Base-by-base conservation (phyloP, 305 asterid genomes). In the Solanum hybrid region DNA sequence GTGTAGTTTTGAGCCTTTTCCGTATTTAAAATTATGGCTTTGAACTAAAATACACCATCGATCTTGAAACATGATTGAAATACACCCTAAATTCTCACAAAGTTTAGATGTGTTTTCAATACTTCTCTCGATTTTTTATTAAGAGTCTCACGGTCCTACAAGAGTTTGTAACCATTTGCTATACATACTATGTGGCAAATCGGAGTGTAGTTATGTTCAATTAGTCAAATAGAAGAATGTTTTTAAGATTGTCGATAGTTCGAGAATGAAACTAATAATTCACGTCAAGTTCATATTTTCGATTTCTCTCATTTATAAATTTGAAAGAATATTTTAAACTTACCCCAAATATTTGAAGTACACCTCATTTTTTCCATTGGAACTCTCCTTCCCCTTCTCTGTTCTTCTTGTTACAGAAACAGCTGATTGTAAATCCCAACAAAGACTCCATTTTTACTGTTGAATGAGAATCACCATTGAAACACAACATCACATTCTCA, bases 171-270 rank as follows among this genome's bases (percentile, higher is more conserved):
- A 67, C 29, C 14, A n/a, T n/a, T 67, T 67, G 74, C 3, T n/a
- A 64, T 61, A 20, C 0, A 64, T 61, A 20, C 0, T 22, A 61
- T 64, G 29, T n/a, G 14, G 0, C 29, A 67, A 9, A 67, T 67
- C 14, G 1, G 29, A 0, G 0, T n/a, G 14, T 2, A n/a, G 1
- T 22, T 67, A 67, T n/a, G 14, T 9, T 67, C 6, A n/a, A 0
- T 4, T 67, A 67, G 0, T 67, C 29, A 67, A 10, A 10, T n/a
- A n/a, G 0, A 67, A 22, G 0, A 67, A n/a, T 67, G 0, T 9
- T n/a, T 67, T 67, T 67, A 67, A 0, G 14, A 0, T n/a, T 9
- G 0, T 22, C 28, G 3, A 67, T n/a, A 67, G 0, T 67, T n/a
- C 0, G 2, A n/a, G 0, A 67, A n/a, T 67, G 29, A n/a, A 64